phyloP scores from a whole-genome alignment of 352 stramenopile species.

The Pythium coloratum region DNA sequence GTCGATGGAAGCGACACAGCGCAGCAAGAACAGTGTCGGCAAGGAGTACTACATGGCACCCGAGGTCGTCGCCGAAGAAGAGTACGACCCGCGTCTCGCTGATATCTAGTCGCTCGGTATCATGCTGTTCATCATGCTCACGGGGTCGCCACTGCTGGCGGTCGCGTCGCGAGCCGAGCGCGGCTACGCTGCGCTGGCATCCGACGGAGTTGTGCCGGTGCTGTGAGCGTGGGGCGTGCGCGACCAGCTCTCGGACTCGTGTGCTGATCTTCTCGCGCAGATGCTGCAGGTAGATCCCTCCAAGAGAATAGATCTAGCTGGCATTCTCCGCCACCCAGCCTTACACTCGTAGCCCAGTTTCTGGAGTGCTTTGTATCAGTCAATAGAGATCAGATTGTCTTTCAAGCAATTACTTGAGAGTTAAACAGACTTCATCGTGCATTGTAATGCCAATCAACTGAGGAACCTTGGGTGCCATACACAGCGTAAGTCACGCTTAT shows the following conservation, averaged over 20 bases:
- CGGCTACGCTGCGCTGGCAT: conserved; percentile 29
- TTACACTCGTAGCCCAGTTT: no score
- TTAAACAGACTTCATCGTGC: no score
- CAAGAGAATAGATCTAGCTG: no score
- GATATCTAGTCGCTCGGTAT: conserved; percentile 51
- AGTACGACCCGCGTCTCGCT: conserved; percentile 40
- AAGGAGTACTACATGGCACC: conserved; percentile 35
- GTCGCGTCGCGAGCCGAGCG: conserved; percentile 32
- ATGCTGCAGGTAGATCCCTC: background rate
- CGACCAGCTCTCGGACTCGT: background rate
- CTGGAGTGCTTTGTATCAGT: no score
- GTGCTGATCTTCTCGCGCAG: no score
- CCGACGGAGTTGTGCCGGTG: conserved; percentile 30
- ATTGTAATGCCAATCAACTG: no score
- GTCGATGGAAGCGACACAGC: conserved; percentile 23
- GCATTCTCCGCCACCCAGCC: no score
- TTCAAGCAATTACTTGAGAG: no score
- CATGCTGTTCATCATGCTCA: conserved; percentile 49
- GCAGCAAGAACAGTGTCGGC: conserved; percentile 15
- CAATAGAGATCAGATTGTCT: no score
- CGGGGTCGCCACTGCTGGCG: conserved; percentile 32
- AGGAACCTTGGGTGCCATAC: no score
- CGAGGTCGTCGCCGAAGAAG: conserved; percentile 14
- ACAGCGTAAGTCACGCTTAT: no score
- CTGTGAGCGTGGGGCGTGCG: background rate